Evolutionary conservation across 306 rosid genomes (phyloP).

Genomic region (Dryas octopetala): DNA sequence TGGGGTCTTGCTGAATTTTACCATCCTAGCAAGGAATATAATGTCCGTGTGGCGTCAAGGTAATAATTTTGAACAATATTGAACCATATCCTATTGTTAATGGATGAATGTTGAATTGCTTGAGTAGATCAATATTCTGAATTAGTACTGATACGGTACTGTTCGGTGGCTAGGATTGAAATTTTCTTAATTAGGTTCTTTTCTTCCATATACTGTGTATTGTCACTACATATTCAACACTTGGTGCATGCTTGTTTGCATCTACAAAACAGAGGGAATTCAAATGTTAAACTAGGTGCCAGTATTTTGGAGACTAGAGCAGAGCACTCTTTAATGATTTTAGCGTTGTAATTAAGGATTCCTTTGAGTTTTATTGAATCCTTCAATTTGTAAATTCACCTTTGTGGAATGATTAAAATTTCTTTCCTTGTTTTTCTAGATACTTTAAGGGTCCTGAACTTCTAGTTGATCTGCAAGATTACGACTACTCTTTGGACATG

Average conservation of each 20-base stretch:
- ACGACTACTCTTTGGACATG: constrained; percentile 91
- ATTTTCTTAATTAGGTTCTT: neutral
- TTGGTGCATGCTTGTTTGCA: neutral
- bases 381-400: neutral
- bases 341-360: neutral
- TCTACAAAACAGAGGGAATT: neutral
- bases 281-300: neutral
- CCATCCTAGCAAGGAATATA: constrained; percentile 88
- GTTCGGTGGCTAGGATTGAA: neutral
- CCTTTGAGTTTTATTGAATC: neutral
- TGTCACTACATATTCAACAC: neutral
- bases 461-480: constrained; percentile 86
- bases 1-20: constrained; percentile 95
- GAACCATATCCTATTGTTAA: neutral
- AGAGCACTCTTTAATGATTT: neutral
- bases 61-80: constrained; percentile 23
- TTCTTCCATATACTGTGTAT: neutral
- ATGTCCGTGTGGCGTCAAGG: constrained; percentile 94
- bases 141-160: neutral
- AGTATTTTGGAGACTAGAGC: neutral
- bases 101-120: neutral
- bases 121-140: neutral
- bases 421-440: constrained; percentile 43
- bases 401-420: constrained; percentile 8
- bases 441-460: constrained; percentile 92